Percentiles rank a stretch among this genome's conserved stretches.
phyloP scores from a whole-genome alignment of 2,329 filamentous ascomycete species.

The Fusarium anguioides region DNA sequence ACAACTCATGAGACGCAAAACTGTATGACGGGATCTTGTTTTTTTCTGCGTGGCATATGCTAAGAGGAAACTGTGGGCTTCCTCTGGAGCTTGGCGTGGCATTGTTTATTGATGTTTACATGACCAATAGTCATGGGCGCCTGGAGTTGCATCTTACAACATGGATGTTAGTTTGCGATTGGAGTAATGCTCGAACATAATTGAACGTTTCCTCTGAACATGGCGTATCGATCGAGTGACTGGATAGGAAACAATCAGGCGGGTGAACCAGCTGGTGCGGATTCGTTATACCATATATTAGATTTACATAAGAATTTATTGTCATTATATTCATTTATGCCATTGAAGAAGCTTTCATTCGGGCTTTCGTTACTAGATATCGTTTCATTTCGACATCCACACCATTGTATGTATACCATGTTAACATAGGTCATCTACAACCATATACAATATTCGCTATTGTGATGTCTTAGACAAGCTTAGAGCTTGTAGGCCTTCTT shows the following conservation, averaged over 20 bases:
- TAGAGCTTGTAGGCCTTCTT: constrained; percentile 73
- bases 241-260: neutral
- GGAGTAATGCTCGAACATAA: constrained; percentile 14
- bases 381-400: neutral
- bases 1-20: constrained; percentile 41
- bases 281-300: constrained; percentile 14
- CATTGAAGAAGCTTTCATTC: neutral
- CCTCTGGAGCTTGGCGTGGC: constrained; percentile 26
- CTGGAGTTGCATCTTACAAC: constrained; percentile 22
- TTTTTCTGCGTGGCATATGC: constrained; percentile 37
- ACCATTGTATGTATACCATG: neutral
- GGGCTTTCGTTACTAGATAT: neutral
- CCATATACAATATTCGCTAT: neutral
- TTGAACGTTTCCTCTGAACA: neutral
- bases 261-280: neutral
- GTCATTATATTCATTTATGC: constrained; percentile 3
- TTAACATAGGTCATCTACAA: neutral
- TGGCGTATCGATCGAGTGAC: neutral
- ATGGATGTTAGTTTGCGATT: constrained; percentile 24
- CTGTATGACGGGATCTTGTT: constrained; percentile 40
- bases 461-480: neutral
- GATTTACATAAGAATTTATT: constrained; percentile 1
- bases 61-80: constrained; percentile 9
- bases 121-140: constrained; percentile 22
- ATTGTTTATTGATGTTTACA: constrained; percentile 27